A percentile compares a stretch with the other conserved stretches of the same genome.
phyloP scores from a whole-genome alignment of 2,329 filamentous ascomycete genomes.

The Meredithiella fracta region DNA sequence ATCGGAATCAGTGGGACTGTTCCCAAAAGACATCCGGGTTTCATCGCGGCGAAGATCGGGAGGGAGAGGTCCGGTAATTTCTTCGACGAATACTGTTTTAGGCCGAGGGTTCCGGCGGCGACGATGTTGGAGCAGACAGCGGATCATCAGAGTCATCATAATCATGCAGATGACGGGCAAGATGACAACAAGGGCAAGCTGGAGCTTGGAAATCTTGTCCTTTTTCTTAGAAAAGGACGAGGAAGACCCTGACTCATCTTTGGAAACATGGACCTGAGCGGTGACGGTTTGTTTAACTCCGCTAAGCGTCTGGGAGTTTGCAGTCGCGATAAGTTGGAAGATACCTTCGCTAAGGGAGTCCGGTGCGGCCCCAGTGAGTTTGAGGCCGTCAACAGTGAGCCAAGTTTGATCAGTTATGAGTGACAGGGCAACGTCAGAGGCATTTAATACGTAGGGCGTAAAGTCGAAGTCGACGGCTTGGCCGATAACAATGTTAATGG shows the following conservation, averaged over 20 bases:
- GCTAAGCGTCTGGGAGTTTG: conserved; percentile 13
- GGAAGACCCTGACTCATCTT: conserved; percentile 16
- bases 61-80: conserved; percentile 8
- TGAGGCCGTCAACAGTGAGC: conserved; percentile 26
- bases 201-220: conserved; percentile 15
- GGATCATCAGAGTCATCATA: conserved; percentile 21
- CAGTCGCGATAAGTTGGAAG: conserved; percentile 9
- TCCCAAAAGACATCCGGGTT: conserved; percentile 5
- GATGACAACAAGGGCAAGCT: conserved; percentile 28
- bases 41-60: conserved; percentile 10
- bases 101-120: conserved; percentile 17
- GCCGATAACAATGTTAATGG: conserved; percentile 26
- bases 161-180: conserved; percentile 26
- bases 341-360: neutral
- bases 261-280: conserved; percentile 23
- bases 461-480: conserved; percentile 28
- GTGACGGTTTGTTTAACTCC: conserved; percentile 11
- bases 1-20: conserved; percentile 8
- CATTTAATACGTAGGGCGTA: conserved; percentile 25
- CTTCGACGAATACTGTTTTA: conserved; percentile 9
- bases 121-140: conserved; percentile 22
- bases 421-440: conserved; percentile 24
- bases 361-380: conserved; percentile 28
- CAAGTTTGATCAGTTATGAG: conserved; percentile 27
- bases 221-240: conserved; percentile 15